Conservation (phyloP, 345 rosid genomes). For the Syzygium aqueum region DNA sequence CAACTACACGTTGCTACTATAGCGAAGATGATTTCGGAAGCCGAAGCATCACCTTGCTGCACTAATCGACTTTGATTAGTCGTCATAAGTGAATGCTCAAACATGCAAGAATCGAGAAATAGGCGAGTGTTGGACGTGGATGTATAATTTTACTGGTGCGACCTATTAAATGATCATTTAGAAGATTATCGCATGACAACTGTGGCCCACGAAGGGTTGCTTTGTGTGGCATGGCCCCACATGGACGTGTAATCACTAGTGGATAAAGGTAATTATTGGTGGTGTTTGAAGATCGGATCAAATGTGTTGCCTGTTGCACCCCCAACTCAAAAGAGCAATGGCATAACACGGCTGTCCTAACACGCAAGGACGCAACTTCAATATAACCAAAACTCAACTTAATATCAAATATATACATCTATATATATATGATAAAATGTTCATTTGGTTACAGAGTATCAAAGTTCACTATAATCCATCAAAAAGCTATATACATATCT, state of each 20-base stretch:
- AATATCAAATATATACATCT: no score
- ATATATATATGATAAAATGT: no score
- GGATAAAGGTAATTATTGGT: background rate
- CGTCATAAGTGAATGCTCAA: background rate
- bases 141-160: background rate
- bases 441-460: no score
- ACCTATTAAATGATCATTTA: background rate
- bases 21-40: background rate
- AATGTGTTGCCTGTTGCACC: background rate
- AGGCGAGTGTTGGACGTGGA: background rate
- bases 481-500: no score
- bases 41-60: background rate
- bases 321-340: no score
- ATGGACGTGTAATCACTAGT: background rate
- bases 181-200: background rate
- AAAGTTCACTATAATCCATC: no score
- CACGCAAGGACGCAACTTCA: no score
- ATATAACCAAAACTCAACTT: no score
- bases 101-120: background rate
- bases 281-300: background rate
- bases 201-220: background rate
- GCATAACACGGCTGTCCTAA: no score
- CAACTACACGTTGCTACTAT: background rate
- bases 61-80: background rate
- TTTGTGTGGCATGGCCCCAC: background rate